These are phyloP conservation scores for Vachellia collinsii DNA, from an alignment of 306 rosid species.

Conservation along the genomic window DNA sequence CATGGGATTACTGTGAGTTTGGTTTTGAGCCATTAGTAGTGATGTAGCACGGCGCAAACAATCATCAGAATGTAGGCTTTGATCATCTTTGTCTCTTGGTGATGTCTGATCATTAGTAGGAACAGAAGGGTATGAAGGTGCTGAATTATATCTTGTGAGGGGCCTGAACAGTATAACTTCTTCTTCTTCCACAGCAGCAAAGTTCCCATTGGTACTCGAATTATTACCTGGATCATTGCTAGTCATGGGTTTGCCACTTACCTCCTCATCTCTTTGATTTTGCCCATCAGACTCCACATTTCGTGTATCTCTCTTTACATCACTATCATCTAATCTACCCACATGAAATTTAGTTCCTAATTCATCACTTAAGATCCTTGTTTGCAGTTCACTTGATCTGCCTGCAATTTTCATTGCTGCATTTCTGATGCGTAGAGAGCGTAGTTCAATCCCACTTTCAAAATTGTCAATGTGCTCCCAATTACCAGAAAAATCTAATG, in stretches of 20 bases:
- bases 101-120: slow-evolving; percentile 42
- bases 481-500: slow-evolving; percentile 62
- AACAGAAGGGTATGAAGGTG: slow-evolving; percentile 54
- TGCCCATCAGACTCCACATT: slow-evolving; percentile 28
- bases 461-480: slow-evolving; percentile 57
- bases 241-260: slow-evolving; percentile 33
- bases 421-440: slow-evolving; percentile 60
- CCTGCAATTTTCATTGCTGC: slow-evolving; percentile 66
- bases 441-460: slow-evolving; percentile 58
- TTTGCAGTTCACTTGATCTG: slow-evolving; percentile 55
- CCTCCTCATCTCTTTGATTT: slow-evolving; percentile 31
- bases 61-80: slow-evolving; percentile 59
- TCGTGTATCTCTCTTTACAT: slow-evolving; percentile 46
- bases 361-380: slow-evolving; percentile 59
- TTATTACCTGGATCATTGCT: slow-evolving; percentile 32
- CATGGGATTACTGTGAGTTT: slow-evolving; percentile 49
- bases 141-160: slow-evolving; percentile 79
- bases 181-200: slow-evolving; percentile 66
- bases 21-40: slow-evolving; percentile 80
- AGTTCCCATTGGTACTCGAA: slow-evolving; percentile 39
- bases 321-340: slow-evolving; percentile 44
- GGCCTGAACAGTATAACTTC: slow-evolving; percentile 97
- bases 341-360: slow-evolving; percentile 37
- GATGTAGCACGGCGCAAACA: slow-evolving; percentile 88
- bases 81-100: slow-evolving; percentile 51